Conservation (phyloP, 2,329 filamentous ascomycete species). For the Hypoxylon sp. region DNA sequence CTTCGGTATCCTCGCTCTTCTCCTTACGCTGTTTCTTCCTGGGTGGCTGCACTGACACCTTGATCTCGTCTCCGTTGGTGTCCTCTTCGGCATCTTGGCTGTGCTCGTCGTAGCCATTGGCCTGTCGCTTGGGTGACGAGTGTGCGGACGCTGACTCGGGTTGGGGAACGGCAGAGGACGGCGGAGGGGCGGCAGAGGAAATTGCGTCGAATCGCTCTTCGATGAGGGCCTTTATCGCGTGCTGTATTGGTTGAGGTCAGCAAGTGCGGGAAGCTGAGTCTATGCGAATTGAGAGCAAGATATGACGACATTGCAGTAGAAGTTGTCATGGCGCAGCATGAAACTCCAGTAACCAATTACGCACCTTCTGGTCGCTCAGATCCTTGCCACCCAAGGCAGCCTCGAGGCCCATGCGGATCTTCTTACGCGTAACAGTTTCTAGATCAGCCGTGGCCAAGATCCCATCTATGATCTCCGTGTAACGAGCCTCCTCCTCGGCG, state of each 20-base stretch:
- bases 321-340: background rate
- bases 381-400: slow-evolving; percentile 69
- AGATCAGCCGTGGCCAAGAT: slow-evolving; percentile 72
- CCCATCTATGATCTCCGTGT: slow-evolving; percentile 72
- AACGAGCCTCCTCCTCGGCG: slow-evolving; percentile 65
- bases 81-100: slow-evolving; percentile 52
- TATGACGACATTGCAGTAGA: background rate
- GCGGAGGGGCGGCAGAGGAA: slow-evolving; percentile 62
- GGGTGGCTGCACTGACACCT: slow-evolving; percentile 64
- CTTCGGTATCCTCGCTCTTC: slow-evolving; percentile 72
- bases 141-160: slow-evolving; percentile 44
- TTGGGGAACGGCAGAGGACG: slow-evolving; percentile 35
- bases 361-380: slow-evolving; percentile 71
- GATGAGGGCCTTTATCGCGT: slow-evolving; percentile 79
- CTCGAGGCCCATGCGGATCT: slow-evolving; percentile 72
- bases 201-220: slow-evolving; percentile 81
- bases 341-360: slow-evolving; percentile 6
- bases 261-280: background rate
- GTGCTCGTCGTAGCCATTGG: slow-evolving; percentile 52
- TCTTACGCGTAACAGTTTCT: slow-evolving; percentile 75
- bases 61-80: slow-evolving; percentile 60
- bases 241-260: slow-evolving; percentile 59
- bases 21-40: slow-evolving; percentile 76
- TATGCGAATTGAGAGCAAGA: background rate
- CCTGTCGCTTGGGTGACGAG: slow-evolving; percentile 47